Base-by-base conservation (phyloP, 225 moss, liverwort and hornwort genomes). In the Polytrichum formosum region DNA sequence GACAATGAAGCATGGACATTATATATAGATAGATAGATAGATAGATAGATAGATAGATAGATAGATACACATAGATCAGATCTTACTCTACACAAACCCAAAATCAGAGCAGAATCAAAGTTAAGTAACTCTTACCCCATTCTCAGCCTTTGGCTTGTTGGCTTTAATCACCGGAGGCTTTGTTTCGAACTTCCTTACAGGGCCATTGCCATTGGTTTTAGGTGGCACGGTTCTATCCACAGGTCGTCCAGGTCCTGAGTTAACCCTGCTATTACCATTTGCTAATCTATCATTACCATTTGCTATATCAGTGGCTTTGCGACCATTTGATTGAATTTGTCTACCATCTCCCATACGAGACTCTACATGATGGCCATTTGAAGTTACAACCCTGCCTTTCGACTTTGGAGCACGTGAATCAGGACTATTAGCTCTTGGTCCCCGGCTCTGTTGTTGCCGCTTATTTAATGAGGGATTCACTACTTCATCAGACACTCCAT, bases 401-500 rank as follows among this genome's bases (percentile, higher is more conserved):
- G 63, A 27, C 76, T 88, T 92, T 10, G 79, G 64, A 26, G 80
- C 88, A 46, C 66, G 80, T 55, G 88, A 77, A 61, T 83, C 86
- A 61, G 79, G 84, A 65, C 80, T 82, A 17, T 31, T 67, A 67
- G 85, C 78, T 69, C 80, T 85, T 21, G 67, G 69, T 10, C 74
- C 82, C 67, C 85, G 78, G 53, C 78, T 85, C 73, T 76, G 85
- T 67, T 77, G 86, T 77, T 80, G 85, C 61, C 70, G 79, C 66
- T 87, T 78, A 28, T 58, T 78, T 53, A 75, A 26, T 63, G 59
- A 66, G 63, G 81, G 76, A 69, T 66, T 87, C 67, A 80, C 82
- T 65, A 82, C 66, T 55, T 90, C 84, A 58, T 84, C 86, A 31
- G 84, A 83, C 71, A 65, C 74, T 71, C 88, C 91, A 70, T 96